Percentiles rank a stretch among this genome's conserved stretches.
Conservation (phyloP, 148 eudicot species). For the Spergularia bocconei region DNA sequence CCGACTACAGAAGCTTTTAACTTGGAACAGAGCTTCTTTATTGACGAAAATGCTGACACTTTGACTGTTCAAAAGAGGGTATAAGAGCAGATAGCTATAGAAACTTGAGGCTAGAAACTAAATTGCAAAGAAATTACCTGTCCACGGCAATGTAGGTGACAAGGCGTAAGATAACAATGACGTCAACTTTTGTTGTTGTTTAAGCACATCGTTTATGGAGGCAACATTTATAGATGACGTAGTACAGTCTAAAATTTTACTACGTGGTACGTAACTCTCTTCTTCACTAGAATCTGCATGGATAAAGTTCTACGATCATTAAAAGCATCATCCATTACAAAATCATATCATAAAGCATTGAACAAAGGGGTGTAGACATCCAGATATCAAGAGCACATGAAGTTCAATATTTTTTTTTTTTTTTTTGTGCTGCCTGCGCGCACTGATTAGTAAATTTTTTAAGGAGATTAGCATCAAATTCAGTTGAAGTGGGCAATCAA, state of each 20-base stretch:
- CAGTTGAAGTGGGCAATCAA: neutral
- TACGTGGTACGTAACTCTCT: conserved; percentile 47
- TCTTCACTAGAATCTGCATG: conserved; percentile 54
- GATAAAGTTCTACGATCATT: conserved; percentile 3
- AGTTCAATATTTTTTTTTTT: neutral
- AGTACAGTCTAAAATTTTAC: conserved; percentile 66
- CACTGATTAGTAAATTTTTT: too few relatives aligned
- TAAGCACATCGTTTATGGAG: conserved; percentile 47
- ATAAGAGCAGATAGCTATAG: conserved; percentile 8
- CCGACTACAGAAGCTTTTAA: conserved; percentile 35
- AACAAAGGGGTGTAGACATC: neutral
- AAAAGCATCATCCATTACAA: neutral
- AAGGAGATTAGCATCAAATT: neutral
- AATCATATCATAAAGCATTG: neutral
- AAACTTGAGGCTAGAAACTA: neutral
- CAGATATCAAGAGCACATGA: neutral
- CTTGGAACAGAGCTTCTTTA: conserved; percentile 73
- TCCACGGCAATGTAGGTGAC: conserved; percentile 69
- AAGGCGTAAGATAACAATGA: conserved; percentile 49
- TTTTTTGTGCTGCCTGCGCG: neutral
- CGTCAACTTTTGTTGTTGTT: conserved; percentile 52
- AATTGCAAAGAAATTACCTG: conserved; percentile 43
- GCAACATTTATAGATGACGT: conserved; percentile 65
- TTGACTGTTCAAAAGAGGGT: conserved; percentile 55
- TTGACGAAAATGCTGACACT: conserved; percentile 59